phyloP scores from a whole-genome alignment of 1,284 basidiomycete species.

The Apiotrichum porosum region DNA sequence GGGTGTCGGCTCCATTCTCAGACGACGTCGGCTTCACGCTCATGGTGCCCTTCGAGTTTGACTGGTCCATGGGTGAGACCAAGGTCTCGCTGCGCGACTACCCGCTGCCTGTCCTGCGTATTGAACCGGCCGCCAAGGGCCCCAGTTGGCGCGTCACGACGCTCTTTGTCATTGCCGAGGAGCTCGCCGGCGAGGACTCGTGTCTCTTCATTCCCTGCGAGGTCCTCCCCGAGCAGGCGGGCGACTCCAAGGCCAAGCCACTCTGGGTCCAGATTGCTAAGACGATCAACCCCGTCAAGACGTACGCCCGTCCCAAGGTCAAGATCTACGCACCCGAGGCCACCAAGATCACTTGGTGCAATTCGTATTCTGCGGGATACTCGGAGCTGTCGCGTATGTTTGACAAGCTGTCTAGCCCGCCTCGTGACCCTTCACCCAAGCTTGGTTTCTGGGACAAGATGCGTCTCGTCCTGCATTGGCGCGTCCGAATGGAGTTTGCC shows the following conservation, averaged over 20 bases:
- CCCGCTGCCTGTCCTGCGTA: constrained; percentile 53
- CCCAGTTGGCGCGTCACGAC: constrained; percentile 55
- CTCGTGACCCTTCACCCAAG: constrained; percentile 78
- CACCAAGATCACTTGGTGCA: constrained; percentile 82
- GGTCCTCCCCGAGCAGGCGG: constrained; percentile 58
- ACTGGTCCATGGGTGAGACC: constrained; percentile 62
- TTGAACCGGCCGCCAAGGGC: constrained; percentile 35
- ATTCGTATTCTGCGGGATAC: constrained; percentile 79
- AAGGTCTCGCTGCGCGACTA: constrained; percentile 70
- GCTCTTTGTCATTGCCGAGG: constrained; percentile 84
- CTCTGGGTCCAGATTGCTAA: constrained; percentile 74
- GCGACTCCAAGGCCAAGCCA: constrained; percentile 55
- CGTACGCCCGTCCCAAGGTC: constrained; percentile 74
- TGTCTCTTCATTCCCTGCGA: constrained; percentile 67
- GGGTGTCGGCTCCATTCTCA: constrained; percentile 55
- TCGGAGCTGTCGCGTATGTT: constrained; percentile 82
- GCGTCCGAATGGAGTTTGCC: constrained; percentile 64
- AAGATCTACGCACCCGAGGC: constrained; percentile 61
- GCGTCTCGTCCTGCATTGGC: constrained; percentile 80
- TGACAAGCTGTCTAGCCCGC: constrained; percentile 73
- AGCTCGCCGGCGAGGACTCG: constrained; percentile 68
- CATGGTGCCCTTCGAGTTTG: constrained; percentile 75
- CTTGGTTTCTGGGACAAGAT: constrained; percentile 97
- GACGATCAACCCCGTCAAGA: constrained; percentile 92
- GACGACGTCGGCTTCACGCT: constrained; percentile 69